Evolutionary conservation across 257 asterid genomes (phyloP).

Genomic region (Solanum pinnatisectum): DNA sequence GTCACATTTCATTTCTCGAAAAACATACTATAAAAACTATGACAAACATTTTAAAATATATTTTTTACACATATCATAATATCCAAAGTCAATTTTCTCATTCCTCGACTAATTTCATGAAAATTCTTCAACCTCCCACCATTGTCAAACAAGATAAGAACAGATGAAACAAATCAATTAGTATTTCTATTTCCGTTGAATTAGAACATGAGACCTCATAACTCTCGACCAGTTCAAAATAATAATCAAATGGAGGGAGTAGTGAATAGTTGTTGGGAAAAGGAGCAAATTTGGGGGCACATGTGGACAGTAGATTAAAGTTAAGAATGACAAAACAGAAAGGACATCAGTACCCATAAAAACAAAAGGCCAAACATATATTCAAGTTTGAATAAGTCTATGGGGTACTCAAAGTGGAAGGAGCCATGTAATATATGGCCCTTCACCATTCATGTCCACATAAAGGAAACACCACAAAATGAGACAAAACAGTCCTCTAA

Average conservation of each 20-base stretch:
- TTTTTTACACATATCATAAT: too few species aligned
- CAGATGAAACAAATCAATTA: too few species aligned
- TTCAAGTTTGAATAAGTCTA: conserved; percentile 15
- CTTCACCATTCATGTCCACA: conserved; percentile 26
- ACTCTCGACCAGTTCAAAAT: background rate
- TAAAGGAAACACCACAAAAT: conserved; percentile 27
- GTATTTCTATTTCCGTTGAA: background rate
- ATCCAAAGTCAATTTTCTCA: background rate
- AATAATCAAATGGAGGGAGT: background rate
- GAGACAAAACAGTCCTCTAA: conserved; percentile 32
- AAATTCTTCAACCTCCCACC: background rate
- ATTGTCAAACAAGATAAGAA: too few species aligned
- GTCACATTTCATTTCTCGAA: background rate
- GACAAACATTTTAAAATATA: too few species aligned
- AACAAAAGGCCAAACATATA: conserved; percentile 20
- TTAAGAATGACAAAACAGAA: conserved; percentile 5
- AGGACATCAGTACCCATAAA: conserved; percentile 21
- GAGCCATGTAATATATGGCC: conserved; percentile 31
- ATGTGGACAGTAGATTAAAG: background rate
- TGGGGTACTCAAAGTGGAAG: conserved; percentile 14
- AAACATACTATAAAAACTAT: too few species aligned
- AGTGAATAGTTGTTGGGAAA: background rate
- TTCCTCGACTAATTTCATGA: background rate
- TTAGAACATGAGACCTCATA: background rate
- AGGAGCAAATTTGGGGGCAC: too few species aligned